Conservation (phyloP, 192 early-diverging fungal genomes). For the Lobosporangium transversale region DNA sequence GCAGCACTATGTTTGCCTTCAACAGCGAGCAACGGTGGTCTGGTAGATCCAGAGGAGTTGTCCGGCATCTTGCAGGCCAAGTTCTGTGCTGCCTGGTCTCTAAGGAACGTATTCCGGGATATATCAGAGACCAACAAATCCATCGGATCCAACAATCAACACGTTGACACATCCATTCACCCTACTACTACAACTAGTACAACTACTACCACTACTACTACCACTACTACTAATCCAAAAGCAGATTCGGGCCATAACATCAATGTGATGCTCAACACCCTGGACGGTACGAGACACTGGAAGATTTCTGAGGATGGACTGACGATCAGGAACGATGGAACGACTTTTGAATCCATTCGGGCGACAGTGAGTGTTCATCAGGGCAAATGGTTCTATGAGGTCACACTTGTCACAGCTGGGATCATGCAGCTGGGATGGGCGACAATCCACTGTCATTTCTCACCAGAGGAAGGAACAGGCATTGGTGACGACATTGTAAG, state of each 20-base stretch:
- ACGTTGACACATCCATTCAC: background rate
- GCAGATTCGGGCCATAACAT: conserved; percentile 12
- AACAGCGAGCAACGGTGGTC: conserved; percentile 20
- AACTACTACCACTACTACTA: background rate
- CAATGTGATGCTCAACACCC: conserved; percentile 62
- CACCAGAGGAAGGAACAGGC: conserved; percentile 82
- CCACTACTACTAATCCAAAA: background rate
- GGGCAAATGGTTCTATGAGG: conserved; percentile 81
- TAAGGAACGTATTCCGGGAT: conserved; percentile 62
- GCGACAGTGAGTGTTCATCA: conserved; percentile 61
- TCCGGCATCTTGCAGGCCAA: conserved; percentile 51
- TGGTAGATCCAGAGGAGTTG: conserved; percentile 38
- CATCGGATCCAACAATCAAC: conserved; percentile 3
- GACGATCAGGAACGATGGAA: conserved; percentile 78
- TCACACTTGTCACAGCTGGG: conserved; percentile 69
- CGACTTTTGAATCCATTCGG: conserved; percentile 81
- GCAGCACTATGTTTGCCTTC: no score
- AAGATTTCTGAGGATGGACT: conserved; percentile 63
- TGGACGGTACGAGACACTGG: conserved; percentile 65
- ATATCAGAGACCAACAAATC: conserved; percentile 14
- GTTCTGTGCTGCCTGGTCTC: conserved; percentile 63
- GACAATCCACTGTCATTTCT: conserved; percentile 66
- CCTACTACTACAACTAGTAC: background rate
- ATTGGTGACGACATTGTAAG: conserved; percentile 73
- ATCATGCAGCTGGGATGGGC: conserved; percentile 91